A percentile compares a stretch with the other conserved stretches of the same genome.
phyloP scores from a whole-genome alignment of 2,329 filamentous ascomycete species.

The Aureobasidium sp. region DNA sequence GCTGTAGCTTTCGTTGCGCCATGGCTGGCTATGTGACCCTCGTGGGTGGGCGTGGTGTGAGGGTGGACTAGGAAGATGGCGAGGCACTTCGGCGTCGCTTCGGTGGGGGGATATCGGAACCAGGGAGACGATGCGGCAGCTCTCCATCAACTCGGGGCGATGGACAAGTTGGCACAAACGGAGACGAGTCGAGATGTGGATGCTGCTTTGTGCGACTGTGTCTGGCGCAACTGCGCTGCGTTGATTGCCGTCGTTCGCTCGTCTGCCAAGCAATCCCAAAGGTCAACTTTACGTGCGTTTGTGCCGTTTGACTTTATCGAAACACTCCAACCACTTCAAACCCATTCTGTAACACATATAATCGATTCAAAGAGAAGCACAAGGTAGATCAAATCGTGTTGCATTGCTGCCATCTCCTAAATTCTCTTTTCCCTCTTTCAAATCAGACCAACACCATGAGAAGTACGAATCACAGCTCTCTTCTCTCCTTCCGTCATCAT shows the following conservation, averaged over 20 bases:
- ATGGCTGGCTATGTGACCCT: slow-evolving; percentile 45
- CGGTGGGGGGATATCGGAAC: not conserved
- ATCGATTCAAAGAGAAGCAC: not conserved
- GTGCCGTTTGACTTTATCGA: slow-evolving; percentile 2
- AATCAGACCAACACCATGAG: slow-evolving; percentile 26
- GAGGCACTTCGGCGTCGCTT: not conserved
- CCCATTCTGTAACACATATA: not conserved
- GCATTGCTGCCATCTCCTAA: not conserved
- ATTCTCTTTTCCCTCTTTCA: not conserved
- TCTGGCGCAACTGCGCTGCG: not conserved
- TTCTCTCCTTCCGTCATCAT: slow-evolving; percentile 4
- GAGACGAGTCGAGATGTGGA: slow-evolving; percentile 1
- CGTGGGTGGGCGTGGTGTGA: not conserved
- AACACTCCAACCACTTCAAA: not conserved
- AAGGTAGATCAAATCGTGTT: slow-evolving; percentile 6
- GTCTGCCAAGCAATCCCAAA: not conserved
- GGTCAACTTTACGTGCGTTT: slow-evolving; percentile 1
- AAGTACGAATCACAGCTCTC: slow-evolving; percentile 23
- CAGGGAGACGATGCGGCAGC: not conserved
- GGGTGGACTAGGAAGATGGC: not conserved
- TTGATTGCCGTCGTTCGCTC: not conserved
- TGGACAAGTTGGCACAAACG: not conserved
- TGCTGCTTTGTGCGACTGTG: slow-evolving; percentile 6
- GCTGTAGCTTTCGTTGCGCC: slow-evolving; percentile 91
- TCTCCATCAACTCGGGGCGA: slow-evolving; percentile 9